These are phyloP conservation scores for Tolypocladium amazonense DNA, from an alignment of 2,329 filamentous ascomycete species.

Conservation along the genomic window DNA sequence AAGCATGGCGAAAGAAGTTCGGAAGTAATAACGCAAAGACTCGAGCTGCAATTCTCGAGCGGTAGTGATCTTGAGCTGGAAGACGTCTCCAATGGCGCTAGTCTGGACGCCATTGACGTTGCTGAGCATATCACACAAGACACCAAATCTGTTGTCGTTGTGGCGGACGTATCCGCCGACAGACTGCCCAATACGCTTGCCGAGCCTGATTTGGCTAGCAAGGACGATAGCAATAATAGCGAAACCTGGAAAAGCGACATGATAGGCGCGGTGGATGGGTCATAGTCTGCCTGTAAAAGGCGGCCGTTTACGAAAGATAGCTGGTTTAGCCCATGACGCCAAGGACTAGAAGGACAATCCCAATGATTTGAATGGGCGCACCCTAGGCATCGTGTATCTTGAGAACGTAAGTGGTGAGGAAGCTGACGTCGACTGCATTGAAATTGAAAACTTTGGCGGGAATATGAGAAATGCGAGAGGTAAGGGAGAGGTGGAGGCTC, in stretches of 20 bases:
- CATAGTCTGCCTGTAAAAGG: not conserved
- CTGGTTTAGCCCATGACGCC: not conserved
- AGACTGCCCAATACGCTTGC: not conserved
- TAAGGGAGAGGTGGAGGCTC: not conserved
- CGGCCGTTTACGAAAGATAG: not conserved
- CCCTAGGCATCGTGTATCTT: not conserved
- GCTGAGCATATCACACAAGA: not conserved
- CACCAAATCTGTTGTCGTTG: not conserved
- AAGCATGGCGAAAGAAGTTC: not conserved
- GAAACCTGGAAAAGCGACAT: not conserved
- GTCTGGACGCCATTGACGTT: not conserved
- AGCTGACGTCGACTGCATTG: not conserved
- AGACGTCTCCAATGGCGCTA: not conserved
- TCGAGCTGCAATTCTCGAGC: not conserved
- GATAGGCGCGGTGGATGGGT: not conserved
- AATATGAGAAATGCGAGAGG: not conserved
- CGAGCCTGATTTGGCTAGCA: not conserved
- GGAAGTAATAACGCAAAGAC: not conserved
- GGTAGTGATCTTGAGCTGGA: not conserved
- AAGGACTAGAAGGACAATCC: not conserved
- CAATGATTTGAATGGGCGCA: not conserved
- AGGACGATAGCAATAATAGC: not conserved
- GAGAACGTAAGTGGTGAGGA: not conserved
- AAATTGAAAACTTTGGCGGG: not conserved
- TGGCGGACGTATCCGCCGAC: not conserved